Evolutionary conservation across 768 basidiomycete genomes (phyloP), one percentile per base, ranked within the genome.

Genomic region (Cyclocybe cylindracea): DNA sequence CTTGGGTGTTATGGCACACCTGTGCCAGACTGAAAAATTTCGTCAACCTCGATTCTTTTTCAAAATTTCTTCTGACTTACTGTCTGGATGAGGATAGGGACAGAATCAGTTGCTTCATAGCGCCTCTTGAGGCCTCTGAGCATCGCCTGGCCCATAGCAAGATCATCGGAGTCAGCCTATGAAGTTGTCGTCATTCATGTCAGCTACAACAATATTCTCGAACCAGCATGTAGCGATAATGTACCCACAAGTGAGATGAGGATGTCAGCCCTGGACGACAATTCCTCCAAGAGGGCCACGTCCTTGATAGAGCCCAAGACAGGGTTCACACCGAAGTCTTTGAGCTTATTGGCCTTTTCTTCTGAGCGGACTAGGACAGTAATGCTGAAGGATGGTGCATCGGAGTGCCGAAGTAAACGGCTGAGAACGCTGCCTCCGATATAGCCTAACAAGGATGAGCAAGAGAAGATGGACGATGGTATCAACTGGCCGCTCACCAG

Each of bases 1-100:
- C 24, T 24, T 24, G 24, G 24, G 24, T 24, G 24, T 24, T 24
- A 5, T 24, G 24, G 5, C 24, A 24, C 3, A 14, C 52, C 78
- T 73, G 54, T 42, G 1, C 63, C 61, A 5, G 61, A 65, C 61
- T 62, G 39, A 19, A 14, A 2, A 16, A 3, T 7, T 11, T 41
- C 35, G 35, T 19, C 14, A 18, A 13, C 9, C 2, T 16, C 44
- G 4, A n/a, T 24, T 7, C 7, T 2, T 13, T 32, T 10, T 9
- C 18, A 11, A 10, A 16, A 11, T 16, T 11, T 10, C 9, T 13
- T 33, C 14, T 5, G 7, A 66, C 83, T 57, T 56, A 84, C 86
- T 0, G 84, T 85, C 55, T 88, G 82, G 14, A 88, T 84, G 9
- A 82, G 70, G 53, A 74, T 70, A 4, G 84, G 76, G 2, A 64